Evolutionary conservation across 2,329 filamentous ascomycete species (phyloP), one percentile per base, ranked within the genome.

Genomic region (Neodidymelliopsis sp.): DNA sequence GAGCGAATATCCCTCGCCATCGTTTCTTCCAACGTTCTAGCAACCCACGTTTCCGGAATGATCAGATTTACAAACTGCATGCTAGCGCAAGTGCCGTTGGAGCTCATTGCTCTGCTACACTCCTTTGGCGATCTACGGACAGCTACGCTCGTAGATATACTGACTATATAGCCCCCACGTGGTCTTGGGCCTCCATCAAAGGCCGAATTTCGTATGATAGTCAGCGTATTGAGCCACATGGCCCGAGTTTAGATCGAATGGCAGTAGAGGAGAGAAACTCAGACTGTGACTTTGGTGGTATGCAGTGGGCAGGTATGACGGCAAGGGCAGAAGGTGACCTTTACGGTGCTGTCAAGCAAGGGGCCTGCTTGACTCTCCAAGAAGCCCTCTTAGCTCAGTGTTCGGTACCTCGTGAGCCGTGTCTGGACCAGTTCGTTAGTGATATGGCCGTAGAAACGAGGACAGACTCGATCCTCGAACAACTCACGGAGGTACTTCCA

Each of bases 101-200:
- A 33, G 27, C 3, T 9, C 24, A 42, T 8, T 7, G 27, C 3
- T 22, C 46, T n/a, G 46, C 23, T 4, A 18, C 38, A 15, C 20
- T 49, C 0, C 13, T 49, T 3, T 49, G 46, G 46, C 31, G 22
- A 23, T 9, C 16, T 2, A 13, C 9, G 6, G 46, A 43, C 11
- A 4, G 4, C 3, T 2, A 24, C 6, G 44, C 36, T 1, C 6
- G 12, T 6, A 29, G 23, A 31, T 4, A 36, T 9, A 4, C 4
- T 4, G 24, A 15, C 1, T 49, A 49, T 9, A 13, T 19, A 8
- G 46, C 46, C 3, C 46, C 46, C 2, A 22, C 12, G 0, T 49
- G 46, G 46, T 49, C 46, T 1, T 49, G 46, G 46, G 46, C 46
- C 5, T 49, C 46, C 2, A 6, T 42, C 1, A 4, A 20, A 15